phyloP scores from a whole-genome alignment of 2,329 filamentous ascomycete species.

The Nannizzia gypsea region DNA sequence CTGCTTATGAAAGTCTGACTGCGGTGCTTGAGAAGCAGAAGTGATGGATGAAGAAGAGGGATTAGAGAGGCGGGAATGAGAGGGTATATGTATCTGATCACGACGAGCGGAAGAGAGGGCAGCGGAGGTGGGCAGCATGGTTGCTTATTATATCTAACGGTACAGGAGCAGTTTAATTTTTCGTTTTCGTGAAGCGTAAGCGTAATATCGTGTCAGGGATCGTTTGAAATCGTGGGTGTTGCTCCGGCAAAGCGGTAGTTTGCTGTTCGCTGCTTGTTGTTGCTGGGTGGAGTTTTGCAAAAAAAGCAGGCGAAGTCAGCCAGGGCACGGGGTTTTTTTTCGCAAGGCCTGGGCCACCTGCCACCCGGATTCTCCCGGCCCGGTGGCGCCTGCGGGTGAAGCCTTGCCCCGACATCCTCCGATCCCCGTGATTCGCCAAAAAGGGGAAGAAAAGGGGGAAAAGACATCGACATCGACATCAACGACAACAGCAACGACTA shows the following conservation, averaged over 20 bases:
- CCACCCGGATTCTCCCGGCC: background rate
- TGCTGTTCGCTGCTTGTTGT: background rate
- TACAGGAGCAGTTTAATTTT: constrained; percentile 1
- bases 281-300: background rate
- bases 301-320: background rate
- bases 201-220: background rate
- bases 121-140: background rate
- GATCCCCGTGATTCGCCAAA: background rate
- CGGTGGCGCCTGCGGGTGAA: background rate
- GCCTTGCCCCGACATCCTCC: background rate
- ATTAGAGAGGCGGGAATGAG: constrained; percentile 20
- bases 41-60: constrained; percentile 20
- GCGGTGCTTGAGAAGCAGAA: constrained; percentile 19
- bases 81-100: constrained; percentile 32
- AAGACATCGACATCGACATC: background rate
- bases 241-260: background rate
- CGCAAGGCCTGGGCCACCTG: background rate
- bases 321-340: background rate
- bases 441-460: background rate
- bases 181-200: constrained; percentile 1
- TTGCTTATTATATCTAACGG: constrained; percentile 3
- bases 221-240: background rate
- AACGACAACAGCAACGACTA: background rate
- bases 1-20: constrained; percentile 45
- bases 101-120: constrained; percentile 1